These are phyloP conservation scores for Letharia lupina DNA, from an alignment of 495 filamentous ascomycete species.

Conservation along the genomic window DNA sequence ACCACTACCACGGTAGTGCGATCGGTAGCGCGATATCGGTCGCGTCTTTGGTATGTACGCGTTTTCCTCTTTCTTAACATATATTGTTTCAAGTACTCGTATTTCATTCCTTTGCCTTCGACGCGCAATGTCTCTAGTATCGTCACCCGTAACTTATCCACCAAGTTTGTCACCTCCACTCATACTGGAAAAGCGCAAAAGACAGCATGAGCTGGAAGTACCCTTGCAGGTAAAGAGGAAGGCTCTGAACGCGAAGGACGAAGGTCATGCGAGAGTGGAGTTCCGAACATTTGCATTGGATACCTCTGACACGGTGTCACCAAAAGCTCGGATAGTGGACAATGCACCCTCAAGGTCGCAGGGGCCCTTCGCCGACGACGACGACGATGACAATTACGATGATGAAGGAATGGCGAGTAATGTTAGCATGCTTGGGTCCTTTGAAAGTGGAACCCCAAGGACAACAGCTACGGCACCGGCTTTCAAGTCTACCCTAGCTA, in stretches of 20 bases:
- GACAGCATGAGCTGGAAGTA: conserved; percentile 33
- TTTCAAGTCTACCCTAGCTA: neutral
- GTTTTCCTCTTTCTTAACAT: neutral
- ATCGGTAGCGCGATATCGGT: neutral
- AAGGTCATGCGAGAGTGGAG: neutral
- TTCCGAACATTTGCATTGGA: neutral
- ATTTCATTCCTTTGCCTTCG: neutral
- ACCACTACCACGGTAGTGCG: neutral
- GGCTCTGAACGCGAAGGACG: conserved; percentile 2
- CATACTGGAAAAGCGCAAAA: conserved; percentile 33
- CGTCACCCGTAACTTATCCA: conserved; percentile 53
- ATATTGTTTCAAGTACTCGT: neutral
- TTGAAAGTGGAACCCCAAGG: neutral
- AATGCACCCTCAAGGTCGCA: conserved; percentile 31
- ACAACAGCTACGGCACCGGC: neutral
- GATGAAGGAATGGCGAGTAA: neutral
- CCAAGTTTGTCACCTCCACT: conserved; percentile 43
- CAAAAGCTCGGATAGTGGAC: neutral
- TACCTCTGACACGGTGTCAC: neutral
- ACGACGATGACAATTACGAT: conserved; percentile 28
- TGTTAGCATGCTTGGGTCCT: neutral
- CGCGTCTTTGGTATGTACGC: neutral
- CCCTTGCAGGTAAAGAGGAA: conserved; percentile 29
- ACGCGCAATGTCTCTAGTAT: conserved; percentile 50
- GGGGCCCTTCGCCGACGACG: conserved; percentile 41